A percentile compares a stretch with the other conserved stretches of the same genome.
Conservation (phyloP, 164 flowering plant genomes). For the Amborella trichopoda region DNA sequence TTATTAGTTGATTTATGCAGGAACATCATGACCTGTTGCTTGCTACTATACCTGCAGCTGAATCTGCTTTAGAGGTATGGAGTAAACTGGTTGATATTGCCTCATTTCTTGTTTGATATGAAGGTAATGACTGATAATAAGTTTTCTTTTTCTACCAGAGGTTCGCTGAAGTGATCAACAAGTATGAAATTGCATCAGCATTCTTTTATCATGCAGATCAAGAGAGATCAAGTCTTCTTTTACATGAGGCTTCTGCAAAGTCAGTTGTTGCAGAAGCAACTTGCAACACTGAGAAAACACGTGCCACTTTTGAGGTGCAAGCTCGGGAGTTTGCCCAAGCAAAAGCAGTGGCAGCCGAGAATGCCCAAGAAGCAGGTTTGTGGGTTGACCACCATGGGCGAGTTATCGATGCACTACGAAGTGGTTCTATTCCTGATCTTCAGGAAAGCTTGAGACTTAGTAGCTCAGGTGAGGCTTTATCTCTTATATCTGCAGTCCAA, state of each 20-base stretch:
- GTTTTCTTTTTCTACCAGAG: conserved; percentile 36
- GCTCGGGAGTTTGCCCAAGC: conserved; percentile 78
- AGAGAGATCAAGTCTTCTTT: conserved; percentile 64
- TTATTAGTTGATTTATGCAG: too few species aligned
- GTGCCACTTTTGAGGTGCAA: conserved; percentile 59
- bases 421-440: conserved; percentile 51
- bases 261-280: conserved; percentile 79
- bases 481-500: conserved; percentile 78
- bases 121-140: background rate
- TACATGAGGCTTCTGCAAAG: conserved; percentile 75
- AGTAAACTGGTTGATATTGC: background rate
- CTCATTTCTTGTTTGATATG: background rate
- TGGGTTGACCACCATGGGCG: conserved; percentile 95
- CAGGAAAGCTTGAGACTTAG: conserved; percentile 29
- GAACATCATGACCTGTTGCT: conserved; percentile 91
- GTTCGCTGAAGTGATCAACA: conserved; percentile 48
- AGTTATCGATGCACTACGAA: conserved; percentile 70
- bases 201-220: conserved; percentile 67
- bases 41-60: conserved; percentile 66
- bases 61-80: conserved; percentile 78
- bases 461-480: conserved; percentile 39
- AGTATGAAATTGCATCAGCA: conserved; percentile 69
- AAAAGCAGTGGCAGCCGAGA: conserved; percentile 55
- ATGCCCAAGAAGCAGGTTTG: conserved; percentile 62
- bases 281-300: conserved; percentile 48